Evolutionary conservation across 179 eudicot species (phyloP), one percentile per base, ranked within the genome.

Genomic region (Patellifolia procumbens): DNA sequence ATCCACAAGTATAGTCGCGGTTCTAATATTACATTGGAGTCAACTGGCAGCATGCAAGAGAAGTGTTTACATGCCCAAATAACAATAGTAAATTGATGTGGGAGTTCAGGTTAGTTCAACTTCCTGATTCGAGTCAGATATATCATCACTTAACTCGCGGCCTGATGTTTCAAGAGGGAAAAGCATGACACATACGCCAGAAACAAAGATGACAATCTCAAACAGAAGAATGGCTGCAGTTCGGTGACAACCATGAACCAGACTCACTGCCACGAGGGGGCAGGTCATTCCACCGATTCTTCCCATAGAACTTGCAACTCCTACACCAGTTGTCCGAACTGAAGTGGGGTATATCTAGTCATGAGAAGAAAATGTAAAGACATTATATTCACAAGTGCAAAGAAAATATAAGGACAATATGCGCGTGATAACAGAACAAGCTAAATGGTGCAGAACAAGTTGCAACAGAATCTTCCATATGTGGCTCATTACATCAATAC

Each of bases 241-340:
- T 64, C 70, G 86, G 62, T 90, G 92, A 69, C 98, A 91, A 53
- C 83, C 82, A 68, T 85, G 88, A 68, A 84, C 87, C 80, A 93
- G 72, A 63, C 85, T 83, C 20, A 92, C 89, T 1, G 97, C 96
- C 59, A 92, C 94, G 28, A 91, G 85, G 67, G 98, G 97, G 76
- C 92, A 89, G 58, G 85, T 62, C 89, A 93, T 93, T 70, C 98
- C 97, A 26, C 91, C 97, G 9, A 88, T 85, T 84, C 91, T 87
- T 74, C 97, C 98, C 73, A 92, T 81, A 0, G 97, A 88, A 51
- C 88, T 89, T 31, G 97, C 95, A 6, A 87, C 85, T 74, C 98
- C 98, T 37, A 87, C 91, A 10, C 98, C 98, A 7, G 93, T 94
- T 83, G 96, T 79, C 55, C 98, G 89, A 20, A 92, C 84, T 29